Conservation (phyloP, 2,329 filamentous ascomycete genomes). For the Curvularia spicifera region DNA sequence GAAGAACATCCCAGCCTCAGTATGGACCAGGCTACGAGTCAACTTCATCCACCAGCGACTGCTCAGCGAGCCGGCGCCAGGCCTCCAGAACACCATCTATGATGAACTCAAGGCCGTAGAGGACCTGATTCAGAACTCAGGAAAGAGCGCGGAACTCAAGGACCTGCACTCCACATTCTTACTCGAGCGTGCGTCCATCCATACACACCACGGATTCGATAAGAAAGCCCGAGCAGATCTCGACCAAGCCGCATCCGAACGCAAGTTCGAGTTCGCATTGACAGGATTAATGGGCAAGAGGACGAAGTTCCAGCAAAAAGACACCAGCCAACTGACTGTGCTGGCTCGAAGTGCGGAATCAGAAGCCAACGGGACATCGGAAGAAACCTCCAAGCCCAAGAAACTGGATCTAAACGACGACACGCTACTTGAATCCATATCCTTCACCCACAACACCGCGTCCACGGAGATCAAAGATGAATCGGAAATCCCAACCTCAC, state of each 20-base stretch:
- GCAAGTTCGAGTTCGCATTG: slow-evolving; percentile 79
- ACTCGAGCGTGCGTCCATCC: slow-evolving; percentile 80
- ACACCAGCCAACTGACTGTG: slow-evolving; percentile 87
- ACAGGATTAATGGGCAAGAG: slow-evolving; percentile 87
- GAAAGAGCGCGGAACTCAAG: slow-evolving; percentile 24
- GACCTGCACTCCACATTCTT: slow-evolving; percentile 67
- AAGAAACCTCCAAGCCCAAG: slow-evolving; percentile 60
- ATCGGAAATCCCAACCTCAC: slow-evolving; percentile 62
- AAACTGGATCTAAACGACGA: slow-evolving; percentile 87
- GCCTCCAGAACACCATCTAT: slow-evolving; percentile 66
- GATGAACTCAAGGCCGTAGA: slow-evolving; percentile 64
- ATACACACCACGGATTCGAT: slow-evolving; percentile 84
- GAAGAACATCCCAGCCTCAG: slow-evolving; percentile 54
- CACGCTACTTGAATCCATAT: slow-evolving; percentile 85
- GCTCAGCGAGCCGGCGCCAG: slow-evolving; percentile 66
- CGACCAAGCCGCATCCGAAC: slow-evolving; percentile 67
- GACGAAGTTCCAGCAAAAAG: slow-evolving; percentile 79
- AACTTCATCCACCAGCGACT: slow-evolving; percentile 76
- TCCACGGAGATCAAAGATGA: slow-evolving; percentile 54
- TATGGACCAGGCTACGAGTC: slow-evolving; percentile 73
- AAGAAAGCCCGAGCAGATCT: slow-evolving; percentile 75
- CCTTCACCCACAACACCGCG: slow-evolving; percentile 68
- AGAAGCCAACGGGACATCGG: slow-evolving; percentile 19
- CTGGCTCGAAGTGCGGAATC: slow-evolving; percentile 73
- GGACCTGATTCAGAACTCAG: slow-evolving; percentile 43